Evolutionary conservation across 306 rosid genomes (phyloP), one percentile per base, ranked within the genome.

Genomic region (Cotoneaster glaucophyllus): DNA sequence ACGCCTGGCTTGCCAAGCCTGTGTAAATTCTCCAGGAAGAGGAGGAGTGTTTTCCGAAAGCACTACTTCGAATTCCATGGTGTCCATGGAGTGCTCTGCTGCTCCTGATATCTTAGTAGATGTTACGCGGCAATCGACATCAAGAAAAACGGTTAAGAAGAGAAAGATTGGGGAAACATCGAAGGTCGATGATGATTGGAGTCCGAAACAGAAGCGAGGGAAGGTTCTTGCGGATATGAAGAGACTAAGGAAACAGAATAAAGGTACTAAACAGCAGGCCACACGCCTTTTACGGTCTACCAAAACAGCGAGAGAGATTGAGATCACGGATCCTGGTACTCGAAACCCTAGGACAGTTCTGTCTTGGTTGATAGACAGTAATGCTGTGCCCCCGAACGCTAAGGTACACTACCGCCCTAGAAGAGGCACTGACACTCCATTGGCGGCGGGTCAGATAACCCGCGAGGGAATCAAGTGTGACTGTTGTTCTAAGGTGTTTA

Each of bases 401-500:
- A 73, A n/a, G 37, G 93, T 89, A 0, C 13, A 44, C 11, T 87
- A 79, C 61, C 64, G 70, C 11, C 83, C 75, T 4, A 56, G 69
- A 29, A 77, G 43, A 0, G 63, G 28, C 14, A 2, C 13, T 18
- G 63, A 8, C 7, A 17, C 4, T 62, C 72, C 82, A 37, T 24
- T 50, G 15, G 56, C 44, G 5, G 66, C 34, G n/a, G 97, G 98
- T 21, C 72, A 8, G 63, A 11, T 93, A 12, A 32, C 73, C 29
- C 50, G 56, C 4, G 50, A 74, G 4, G 98, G 96, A 6, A 86
- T 93, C 11, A 19, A 31, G 18, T 93, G 96, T 73, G 86, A 86
- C 26, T 93, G 98, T 52, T 93, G 98, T 73, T 67, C 29, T 0
- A 5, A 29, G 21, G 11, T 71, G 9, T 86, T 87, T 67, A 18